Base-by-base conservation (phyloP, 1,139 yeast species). In the Kurtzmaniella natalensis region DNA sequence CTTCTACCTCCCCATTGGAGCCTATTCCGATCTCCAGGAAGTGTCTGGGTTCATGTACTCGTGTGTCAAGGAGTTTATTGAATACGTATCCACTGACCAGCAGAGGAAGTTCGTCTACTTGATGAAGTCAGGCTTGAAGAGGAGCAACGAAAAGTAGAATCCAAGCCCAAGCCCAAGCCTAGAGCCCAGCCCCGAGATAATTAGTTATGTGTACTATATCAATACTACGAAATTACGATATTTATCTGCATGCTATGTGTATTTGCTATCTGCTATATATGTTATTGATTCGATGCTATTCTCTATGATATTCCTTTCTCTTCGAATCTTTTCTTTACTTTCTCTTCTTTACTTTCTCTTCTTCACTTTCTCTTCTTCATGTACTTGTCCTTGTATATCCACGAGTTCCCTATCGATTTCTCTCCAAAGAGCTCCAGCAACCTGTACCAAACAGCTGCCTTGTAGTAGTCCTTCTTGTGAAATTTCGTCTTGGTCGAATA, bases 351-450 rank as follows among this genome's bases (percentile, higher is more conserved):
- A 23, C 14, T 23, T 23, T 23, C 16, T 11, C 16, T 6, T 14
- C 26, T n/a, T 18, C 31, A 33, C 15, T 30, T 36, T 25, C 36
- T 37, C 34, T 35, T 34, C 40, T 46, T 55, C 60, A 71, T 55
- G 50, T 83, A 83, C 61, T 82, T 82, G 30, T 76, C 78, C 53
- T 81, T 82, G 61, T 81, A 78, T 28, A 83, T 81, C 94, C 94
- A 84, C 39, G 81, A 76, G 41, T 82, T 80, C 1, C 89, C 89
- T 24, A 81, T 74, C 40, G 80, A 61, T 44, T 70, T 74, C 16
- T 74, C 74, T 1, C 92, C 94, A 44, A 72, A 70, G 11, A 70
- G 61, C 35, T 79, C 89, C 17, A 87, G 82, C 27, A 77, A 57
- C 33, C 94, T 63, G 41, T 78, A 72, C 78, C 89, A 79, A 9